A percentile compares a stretch with the other conserved stretches of the same genome.
These are phyloP conservation scores for Medicago lupulina DNA, from an alignment of 306 rosid genomes.

Conservation along the genomic window DNA sequence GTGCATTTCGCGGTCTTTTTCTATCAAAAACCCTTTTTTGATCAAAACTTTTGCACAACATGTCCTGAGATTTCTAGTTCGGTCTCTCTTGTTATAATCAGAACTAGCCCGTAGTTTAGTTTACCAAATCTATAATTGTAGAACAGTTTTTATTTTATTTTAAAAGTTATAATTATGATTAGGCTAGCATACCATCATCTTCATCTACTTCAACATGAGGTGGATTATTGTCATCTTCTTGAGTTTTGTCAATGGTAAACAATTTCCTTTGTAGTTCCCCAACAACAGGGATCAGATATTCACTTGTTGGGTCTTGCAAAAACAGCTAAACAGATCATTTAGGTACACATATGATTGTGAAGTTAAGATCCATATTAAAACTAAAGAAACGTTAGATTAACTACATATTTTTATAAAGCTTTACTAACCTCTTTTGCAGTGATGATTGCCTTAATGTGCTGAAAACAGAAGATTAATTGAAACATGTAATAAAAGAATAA, in stretches of 20 bases:
- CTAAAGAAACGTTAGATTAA: neutral
- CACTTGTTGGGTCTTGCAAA: constrained; percentile 67
- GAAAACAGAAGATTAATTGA: constrained; percentile 35
- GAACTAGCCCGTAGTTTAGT: too few species aligned
- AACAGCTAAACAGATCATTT: constrained; percentile 59
- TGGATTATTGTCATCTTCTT: constrained; percentile 39
- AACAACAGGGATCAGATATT: constrained; percentile 66
- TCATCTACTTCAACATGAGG: constrained; percentile 55
- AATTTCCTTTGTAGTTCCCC: constrained; percentile 68
- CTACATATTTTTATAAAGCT: neutral
- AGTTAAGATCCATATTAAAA: neutral
- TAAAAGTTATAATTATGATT: neutral
- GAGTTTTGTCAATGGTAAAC: constrained; percentile 33
- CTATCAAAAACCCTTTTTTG: too few species aligned
- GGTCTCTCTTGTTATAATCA: too few species aligned
- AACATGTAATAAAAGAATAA: neutral
- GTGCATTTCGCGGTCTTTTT: too few species aligned
- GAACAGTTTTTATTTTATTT: too few species aligned
- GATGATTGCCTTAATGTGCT: constrained; percentile 80
- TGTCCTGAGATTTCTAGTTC: too few species aligned
- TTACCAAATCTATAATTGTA: too few species aligned
- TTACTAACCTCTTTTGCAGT: constrained; percentile 73
- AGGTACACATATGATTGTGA: neutral
- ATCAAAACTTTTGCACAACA: too few species aligned
- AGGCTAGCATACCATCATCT: constrained; percentile 68